Conservation (phyloP, 768 basidiomycete genomes). For the Trametes coccinea region DNA sequence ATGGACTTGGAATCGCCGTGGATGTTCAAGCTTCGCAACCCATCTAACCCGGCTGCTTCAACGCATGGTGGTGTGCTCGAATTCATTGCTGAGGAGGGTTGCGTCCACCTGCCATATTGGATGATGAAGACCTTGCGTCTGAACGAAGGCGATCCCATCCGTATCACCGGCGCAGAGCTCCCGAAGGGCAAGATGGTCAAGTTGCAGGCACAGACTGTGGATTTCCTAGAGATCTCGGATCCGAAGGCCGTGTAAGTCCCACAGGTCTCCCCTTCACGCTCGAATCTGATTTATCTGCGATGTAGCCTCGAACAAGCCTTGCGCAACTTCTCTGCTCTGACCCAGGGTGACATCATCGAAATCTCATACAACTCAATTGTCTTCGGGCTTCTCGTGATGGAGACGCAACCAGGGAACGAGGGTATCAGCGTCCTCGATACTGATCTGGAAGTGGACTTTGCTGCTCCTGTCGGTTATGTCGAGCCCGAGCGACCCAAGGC, state of each 20-base stretch:
- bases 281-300: not conserved
- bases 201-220: conserved; percentile 91
- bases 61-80: conserved; percentile 98
- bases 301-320: conserved; percentile 90
- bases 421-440: conserved; percentile 93
- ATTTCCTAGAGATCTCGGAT: conserved; percentile 97
- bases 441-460: conserved; percentile 98
- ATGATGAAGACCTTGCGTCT: conserved; percentile 98
- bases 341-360: conserved; percentile 97
- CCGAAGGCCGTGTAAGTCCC: conserved; percentile 90
- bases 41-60: conserved; percentile 75
- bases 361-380: conserved; percentile 96
- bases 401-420: conserved; percentile 79
- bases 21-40: conserved; percentile 97
- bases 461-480: conserved; percentile 87
- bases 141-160: conserved; percentile 93
- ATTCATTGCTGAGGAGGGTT: conserved; percentile 96
- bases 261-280: not conserved
- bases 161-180: conserved; percentile 84
- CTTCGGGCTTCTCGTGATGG: conserved; percentile 96
- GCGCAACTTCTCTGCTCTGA: conserved; percentile 88
- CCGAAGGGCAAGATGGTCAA: conserved; percentile 96
- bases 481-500: conserved; percentile 90
- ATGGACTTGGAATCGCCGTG: conserved; percentile 91
- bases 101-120: conserved; percentile 96